A percentile compares a stretch with the other conserved stretches of the same genome.
Evolutionary conservation across 768 basidiomycete genomes (phyloP).

Genomic region (Collybiopsis confluens): DNA sequence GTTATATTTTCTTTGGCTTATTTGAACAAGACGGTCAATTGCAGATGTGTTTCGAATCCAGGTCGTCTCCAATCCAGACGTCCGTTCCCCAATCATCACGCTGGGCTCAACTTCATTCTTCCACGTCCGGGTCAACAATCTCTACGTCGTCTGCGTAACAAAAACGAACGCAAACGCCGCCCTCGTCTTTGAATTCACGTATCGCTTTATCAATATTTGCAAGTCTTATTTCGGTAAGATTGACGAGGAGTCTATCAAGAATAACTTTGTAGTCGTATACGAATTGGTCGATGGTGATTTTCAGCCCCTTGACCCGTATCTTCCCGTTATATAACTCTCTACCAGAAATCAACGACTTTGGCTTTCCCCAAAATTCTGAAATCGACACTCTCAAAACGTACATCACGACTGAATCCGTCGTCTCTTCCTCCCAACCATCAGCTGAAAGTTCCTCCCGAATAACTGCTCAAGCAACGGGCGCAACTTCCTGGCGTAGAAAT

Average conservation of each 20-base stretch:
- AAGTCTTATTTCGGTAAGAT: constrained; percentile 98
- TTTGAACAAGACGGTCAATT: constrained; percentile 73
- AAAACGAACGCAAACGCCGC: constrained; percentile 98
- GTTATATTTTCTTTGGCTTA: neutral
- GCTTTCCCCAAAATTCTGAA: constrained; percentile 98
- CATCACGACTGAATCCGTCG: constrained; percentile 96
- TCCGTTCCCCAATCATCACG: constrained; percentile 95
- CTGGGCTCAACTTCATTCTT: constrained; percentile 98
- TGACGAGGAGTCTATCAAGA: constrained; percentile 97
- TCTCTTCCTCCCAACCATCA: constrained; percentile 21
- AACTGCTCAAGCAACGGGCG: constrained; percentile 94
- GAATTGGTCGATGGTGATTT: constrained; percentile 91
- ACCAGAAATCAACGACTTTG: constrained; percentile 93
- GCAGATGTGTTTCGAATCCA: constrained; percentile 99
- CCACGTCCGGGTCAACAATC: constrained; percentile 92
- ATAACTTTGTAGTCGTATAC: constrained; percentile 98
- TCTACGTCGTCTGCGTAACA: constrained; percentile 94
- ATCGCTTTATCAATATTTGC: constrained; percentile 91
- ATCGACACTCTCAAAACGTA: constrained; percentile 96
- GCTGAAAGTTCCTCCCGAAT: constrained; percentile 94
- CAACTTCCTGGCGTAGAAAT: constrained; percentile 85
- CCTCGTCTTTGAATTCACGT: constrained; percentile 96
- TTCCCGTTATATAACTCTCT: neutral
- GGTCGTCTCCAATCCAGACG: constrained; percentile 96
- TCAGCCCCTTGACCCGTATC: neutral